Conservation (phyloP, 495 filamentous ascomycete species). For the Neurospora sublineolata region DNA sequence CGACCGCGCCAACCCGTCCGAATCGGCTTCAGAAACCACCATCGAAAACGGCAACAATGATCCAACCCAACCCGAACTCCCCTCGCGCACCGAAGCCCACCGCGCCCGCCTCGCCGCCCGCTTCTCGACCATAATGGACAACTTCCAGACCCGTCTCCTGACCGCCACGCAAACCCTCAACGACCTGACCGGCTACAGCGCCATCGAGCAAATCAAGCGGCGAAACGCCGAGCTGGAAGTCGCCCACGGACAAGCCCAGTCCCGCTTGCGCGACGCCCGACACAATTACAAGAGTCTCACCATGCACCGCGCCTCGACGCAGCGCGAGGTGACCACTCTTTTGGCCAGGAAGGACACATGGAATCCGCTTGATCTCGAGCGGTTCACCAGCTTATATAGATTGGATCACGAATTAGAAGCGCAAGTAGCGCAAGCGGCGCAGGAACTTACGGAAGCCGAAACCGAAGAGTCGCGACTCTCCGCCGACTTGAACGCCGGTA, state of each 20-base stretch:
- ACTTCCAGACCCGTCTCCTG: slow-evolving; percentile 72
- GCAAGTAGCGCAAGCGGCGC: slow-evolving; percentile 62
- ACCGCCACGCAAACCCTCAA: slow-evolving; percentile 81
- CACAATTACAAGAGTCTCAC: slow-evolving; percentile 67
- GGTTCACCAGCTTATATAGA: slow-evolving; percentile 86
- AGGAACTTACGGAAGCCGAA: slow-evolving; percentile 62
- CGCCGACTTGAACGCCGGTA: slow-evolving; percentile 60
- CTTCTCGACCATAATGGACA: slow-evolving; percentile 74
- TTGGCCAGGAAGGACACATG: slow-evolving; percentile 90
- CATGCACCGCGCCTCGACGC: slow-evolving; percentile 65
- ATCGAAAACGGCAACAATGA: neutral
- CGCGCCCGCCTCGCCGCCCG: slow-evolving; percentile 62
- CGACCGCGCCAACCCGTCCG: neutral
- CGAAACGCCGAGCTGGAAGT: slow-evolving; percentile 63
- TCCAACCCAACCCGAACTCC: slow-evolving; percentile 39
- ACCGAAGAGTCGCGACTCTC: slow-evolving; percentile 61
- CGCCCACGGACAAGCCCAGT: slow-evolving; percentile 50
- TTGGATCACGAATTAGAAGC: slow-evolving; percentile 90
- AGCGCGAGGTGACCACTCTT: slow-evolving; percentile 90
- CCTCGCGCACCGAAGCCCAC: slow-evolving; percentile 63
- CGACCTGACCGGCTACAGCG: slow-evolving; percentile 84
- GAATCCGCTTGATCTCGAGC: slow-evolving; percentile 77
- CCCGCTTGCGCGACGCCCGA: slow-evolving; percentile 57
- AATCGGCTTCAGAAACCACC: neutral
- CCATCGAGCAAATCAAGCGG: slow-evolving; percentile 75